These are phyloP conservation scores for Acanthamoeba triangularis DNA, from an alignment of 208 protist genomes.

Conservation along the genomic window DNA sequence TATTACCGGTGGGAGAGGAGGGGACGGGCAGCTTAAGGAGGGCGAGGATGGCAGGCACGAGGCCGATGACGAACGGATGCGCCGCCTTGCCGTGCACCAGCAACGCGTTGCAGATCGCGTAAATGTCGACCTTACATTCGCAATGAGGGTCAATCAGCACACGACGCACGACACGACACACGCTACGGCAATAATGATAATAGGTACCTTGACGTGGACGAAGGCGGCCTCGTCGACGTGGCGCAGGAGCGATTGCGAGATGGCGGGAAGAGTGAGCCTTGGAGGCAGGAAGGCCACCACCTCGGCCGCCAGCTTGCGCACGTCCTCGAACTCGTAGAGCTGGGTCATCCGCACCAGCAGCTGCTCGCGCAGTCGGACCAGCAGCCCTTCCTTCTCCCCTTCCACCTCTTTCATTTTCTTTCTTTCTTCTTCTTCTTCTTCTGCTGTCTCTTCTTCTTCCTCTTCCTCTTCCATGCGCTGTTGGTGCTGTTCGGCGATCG, in stretches of 20 bases:
- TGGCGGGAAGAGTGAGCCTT: background rate
- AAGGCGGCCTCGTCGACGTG: background rate
- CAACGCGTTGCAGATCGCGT: slow-evolving; percentile 9
- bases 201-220: background rate
- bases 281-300: background rate
- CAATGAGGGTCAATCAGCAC: background rate
- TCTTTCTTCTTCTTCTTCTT: no score
- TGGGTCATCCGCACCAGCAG: slow-evolving; percentile 21
- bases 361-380: background rate
- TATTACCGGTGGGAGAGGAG: background rate
- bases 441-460: background rate
- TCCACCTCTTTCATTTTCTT: background rate
- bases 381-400: background rate
- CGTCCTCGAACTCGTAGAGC: slow-evolving; percentile 52
- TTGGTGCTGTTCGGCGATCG: background rate
- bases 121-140: background rate
- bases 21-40: slow-evolving; percentile 14
- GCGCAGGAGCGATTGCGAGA: background rate
- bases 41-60: background rate
- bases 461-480: background rate
- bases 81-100: slow-evolving; percentile 4
- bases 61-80: background rate
- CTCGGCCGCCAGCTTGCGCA: slow-evolving; percentile 45
- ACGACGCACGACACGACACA: background rate
- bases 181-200: no score